Percentiles rank a stretch among this genome's conserved stretches.
Evolutionary conservation across 768 basidiomycete genomes (phyloP).

Genomic region (Podaxis carcinomalis): DNA sequence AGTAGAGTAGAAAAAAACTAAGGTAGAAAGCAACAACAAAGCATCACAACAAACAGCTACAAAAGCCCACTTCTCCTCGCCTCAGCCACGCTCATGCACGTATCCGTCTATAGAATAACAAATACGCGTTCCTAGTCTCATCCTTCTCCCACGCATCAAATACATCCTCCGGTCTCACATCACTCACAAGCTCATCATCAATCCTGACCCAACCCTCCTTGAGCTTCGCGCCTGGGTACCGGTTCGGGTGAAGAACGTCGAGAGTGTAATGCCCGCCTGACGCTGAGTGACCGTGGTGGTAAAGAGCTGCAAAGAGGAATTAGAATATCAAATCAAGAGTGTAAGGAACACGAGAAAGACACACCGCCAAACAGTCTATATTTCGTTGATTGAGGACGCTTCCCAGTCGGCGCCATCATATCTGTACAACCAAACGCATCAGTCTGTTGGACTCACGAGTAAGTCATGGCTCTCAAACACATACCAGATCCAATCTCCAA

Average conservation of each 20-base stretch:
- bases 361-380: constrained; percentile 85
- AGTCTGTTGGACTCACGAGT: neutral
- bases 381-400: constrained; percentile 40
- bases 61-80: neutral
- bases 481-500: constrained; percentile 70
- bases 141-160: constrained; percentile 56
- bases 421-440: constrained; percentile 31
- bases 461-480: constrained; percentile 12
- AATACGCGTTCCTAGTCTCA: constrained; percentile 68
- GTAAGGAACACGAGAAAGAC: constrained; percentile 16
- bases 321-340: neutral
- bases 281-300: constrained; percentile 90
- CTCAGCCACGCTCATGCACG: neutral
- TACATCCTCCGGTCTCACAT: constrained; percentile 70
- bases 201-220: constrained; percentile 86
- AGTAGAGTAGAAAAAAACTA: neutral
- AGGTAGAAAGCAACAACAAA: neutral
- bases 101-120: constrained; percentile 79
- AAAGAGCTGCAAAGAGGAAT: constrained; percentile 52
- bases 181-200: constrained; percentile 86
- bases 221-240: constrained; percentile 41
- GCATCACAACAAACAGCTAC: neutral
- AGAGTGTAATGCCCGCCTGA: constrained; percentile 95
- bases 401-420: constrained; percentile 51
- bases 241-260: constrained; percentile 75